A percentile compares a stretch with the other conserved stretches of the same genome.
These are phyloP conservation scores for Venturia nashicola DNA, from an alignment of 2,329 filamentous ascomycete species.

Conservation along the genomic window DNA sequence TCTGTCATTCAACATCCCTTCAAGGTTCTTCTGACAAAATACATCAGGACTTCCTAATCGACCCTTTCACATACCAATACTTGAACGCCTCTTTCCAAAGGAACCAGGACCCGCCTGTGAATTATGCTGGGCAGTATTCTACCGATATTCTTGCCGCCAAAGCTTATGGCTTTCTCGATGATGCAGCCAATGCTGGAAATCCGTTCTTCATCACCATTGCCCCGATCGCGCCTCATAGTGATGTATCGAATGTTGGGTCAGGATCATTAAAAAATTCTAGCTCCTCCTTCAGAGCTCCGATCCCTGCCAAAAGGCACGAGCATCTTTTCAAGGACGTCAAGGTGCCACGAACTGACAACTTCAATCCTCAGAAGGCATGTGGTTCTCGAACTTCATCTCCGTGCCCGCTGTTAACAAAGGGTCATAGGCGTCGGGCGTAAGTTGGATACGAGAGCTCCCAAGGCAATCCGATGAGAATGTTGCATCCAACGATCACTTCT, in stretches of 20 bases:
- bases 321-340: constrained; percentile 47
- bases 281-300: constrained; percentile 33
- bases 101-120: constrained; percentile 43
- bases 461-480: constrained; percentile 34
- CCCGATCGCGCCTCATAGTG: constrained; percentile 55
- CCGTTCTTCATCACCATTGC: constrained; percentile 59
- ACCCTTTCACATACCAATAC: constrained; percentile 58
- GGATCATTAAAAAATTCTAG: constrained; percentile 1
- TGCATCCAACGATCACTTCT: constrained; percentile 41
- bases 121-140: constrained; percentile 42
- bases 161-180: constrained; percentile 47
- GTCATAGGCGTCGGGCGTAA: constrained; percentile 28
- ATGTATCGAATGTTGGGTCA: constrained; percentile 18
- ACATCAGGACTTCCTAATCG: constrained; percentile 35
- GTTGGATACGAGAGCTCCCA: constrained; percentile 33
- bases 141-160: constrained; percentile 49
- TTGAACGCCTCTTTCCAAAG: constrained; percentile 52
- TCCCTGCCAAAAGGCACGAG: constrained; percentile 48
- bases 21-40: background rate
- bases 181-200: constrained; percentile 39
- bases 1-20: background rate
- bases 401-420: background rate
- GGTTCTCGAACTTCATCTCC: background rate
- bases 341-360: constrained; percentile 50
- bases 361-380: constrained; percentile 44